Evolutionary conservation across 192 early-diverging fungal species (phyloP).

Genomic region (Podila clonocystis): DNA sequence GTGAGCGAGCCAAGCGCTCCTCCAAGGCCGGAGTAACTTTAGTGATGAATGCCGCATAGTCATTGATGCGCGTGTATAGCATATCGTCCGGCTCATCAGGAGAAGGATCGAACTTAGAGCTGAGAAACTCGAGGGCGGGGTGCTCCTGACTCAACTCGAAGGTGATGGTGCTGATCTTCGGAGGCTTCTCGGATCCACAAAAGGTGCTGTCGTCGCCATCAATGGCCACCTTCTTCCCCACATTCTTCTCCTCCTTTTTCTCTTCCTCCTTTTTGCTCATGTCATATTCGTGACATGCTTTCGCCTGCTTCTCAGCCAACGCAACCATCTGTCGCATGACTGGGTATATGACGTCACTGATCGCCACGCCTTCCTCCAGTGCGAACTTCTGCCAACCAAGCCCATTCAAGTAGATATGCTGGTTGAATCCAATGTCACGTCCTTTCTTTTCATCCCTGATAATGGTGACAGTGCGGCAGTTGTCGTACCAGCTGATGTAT

Average conservation of each 20-base stretch:
- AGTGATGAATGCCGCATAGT: constrained; percentile 21
- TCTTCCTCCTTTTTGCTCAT: too few relatives aligned
- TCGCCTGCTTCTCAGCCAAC: too few relatives aligned
- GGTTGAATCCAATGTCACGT: constrained; percentile 3
- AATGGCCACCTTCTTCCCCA: neutral
- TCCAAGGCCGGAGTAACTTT: constrained; percentile 19
- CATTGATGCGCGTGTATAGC: constrained; percentile 16
- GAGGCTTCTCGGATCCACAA: too few relatives aligned
- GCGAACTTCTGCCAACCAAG: too few relatives aligned
- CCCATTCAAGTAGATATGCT: too few relatives aligned
- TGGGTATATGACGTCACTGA: too few relatives aligned
- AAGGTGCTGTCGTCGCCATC: neutral
- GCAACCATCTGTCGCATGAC: too few relatives aligned
- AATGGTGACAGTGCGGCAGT: constrained; percentile 13
- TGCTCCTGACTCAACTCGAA: constrained; percentile 14
- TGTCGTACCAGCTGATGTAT: neutral
- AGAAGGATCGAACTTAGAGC: constrained; percentile 1
- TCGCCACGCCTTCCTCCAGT: too few relatives aligned
- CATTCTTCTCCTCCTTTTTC: too few relatives aligned
- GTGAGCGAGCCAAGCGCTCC: neutral
- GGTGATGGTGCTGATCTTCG: neutral
- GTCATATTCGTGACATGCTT: too few relatives aligned
- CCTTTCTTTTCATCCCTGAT: constrained; percentile 15
- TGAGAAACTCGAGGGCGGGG: constrained; percentile 8
- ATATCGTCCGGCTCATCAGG: neutral